Evolutionary conservation across 805 yeast genomes (phyloP), one percentile per base, ranked within the genome.

Genomic region (Candida ponderosae): DNA sequence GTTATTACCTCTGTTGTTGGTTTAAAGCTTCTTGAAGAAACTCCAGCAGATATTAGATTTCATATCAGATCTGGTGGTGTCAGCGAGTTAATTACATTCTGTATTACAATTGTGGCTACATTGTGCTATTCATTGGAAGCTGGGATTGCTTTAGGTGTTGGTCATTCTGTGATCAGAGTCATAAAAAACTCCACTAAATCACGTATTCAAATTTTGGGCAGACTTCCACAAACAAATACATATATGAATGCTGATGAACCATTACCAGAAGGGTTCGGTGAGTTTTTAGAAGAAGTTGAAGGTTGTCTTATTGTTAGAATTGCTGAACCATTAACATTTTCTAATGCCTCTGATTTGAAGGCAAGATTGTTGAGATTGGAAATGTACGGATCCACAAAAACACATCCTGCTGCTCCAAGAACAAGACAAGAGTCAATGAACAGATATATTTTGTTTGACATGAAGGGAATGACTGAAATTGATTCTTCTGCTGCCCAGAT

Each of bases 301-400:
- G 88, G 87, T 0, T 81, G 88, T 38, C 63, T 89, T 27, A 75
- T 87, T 21, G 81, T 88, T 28, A 81, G 80, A 44, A 74, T 88
- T 31, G 88, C 96, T 0, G 96, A 88, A 52, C 95, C 96, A 2
- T 64, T 88, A 41, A 85, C 89, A 5, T 88, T 88, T 58, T 86
- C 95, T 29, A 88, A 89, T 56, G 72, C 89, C 7, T 81, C 81
- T 20, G 94, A 85, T 47, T 63, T 88, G 42, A 76, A 81, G 42
- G 66, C 73, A 39, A 65, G 90, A 28, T 62, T 88, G 40, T 63
- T 69, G 31, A 65, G 96, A 32, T 62, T 88, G 21, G 96, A 88
- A 53, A 61, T 73, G 37, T 85, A 83, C 49, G 94, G 95, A 0
- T 77, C 94, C 0, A 67, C 79, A 18, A 70, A 67, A 34, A 73